These are phyloP conservation scores for Corylus americana DNA, from an alignment of 306 rosid species.

Conservation along the genomic window DNA sequence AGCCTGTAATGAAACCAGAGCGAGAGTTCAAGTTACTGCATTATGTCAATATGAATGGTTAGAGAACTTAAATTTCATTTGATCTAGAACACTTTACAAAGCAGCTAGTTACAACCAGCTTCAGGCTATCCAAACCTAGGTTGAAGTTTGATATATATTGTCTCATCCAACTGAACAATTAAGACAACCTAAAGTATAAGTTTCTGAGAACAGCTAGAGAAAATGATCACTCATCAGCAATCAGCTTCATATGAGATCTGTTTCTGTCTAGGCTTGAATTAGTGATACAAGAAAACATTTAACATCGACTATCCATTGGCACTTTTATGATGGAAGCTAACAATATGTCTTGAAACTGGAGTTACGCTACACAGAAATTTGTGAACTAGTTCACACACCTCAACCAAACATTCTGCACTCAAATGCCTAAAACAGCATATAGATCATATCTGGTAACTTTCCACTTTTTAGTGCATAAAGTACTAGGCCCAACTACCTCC, in stretches of 20 bases:
- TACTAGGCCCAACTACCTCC: background rate
- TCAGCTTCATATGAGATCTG: background rate
- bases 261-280: background rate
- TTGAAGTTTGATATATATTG: constrained; percentile 4
- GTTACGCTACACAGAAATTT: background rate
- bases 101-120: constrained; percentile 3
- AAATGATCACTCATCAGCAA: background rate
- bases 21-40: constrained; percentile 19
- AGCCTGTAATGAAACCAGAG: constrained; percentile 52
- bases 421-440: background rate
- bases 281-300: background rate
- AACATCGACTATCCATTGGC: background rate
- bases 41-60: background rate
- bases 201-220: background rate
- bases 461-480: background rate
- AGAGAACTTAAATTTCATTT: background rate
- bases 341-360: background rate
- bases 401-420: background rate
- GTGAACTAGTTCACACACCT: background rate
- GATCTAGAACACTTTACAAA: background rate
- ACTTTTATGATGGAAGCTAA: background rate
- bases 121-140: constrained; percentile 15
- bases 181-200: background rate
- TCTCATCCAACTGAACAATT: background rate
- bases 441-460: background rate